Evolutionary conservation across 1,284 basidiomycete species (phyloP).

Genomic region (Schizopora paradoxa): DNA sequence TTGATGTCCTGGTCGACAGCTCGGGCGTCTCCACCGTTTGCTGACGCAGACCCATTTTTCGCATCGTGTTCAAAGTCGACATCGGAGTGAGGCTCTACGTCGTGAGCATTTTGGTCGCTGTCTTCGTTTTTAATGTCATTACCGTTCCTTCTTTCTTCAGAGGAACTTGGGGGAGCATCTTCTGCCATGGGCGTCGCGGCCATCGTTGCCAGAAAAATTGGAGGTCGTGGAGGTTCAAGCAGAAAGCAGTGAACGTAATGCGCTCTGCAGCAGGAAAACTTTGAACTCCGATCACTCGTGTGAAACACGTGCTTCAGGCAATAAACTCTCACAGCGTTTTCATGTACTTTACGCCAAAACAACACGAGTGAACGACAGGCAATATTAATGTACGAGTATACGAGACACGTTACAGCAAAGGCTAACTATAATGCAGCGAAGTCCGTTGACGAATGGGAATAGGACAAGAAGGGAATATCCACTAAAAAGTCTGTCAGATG

Average conservation of each 20-base stretch:
- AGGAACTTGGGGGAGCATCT: slow-evolving; percentile 27
- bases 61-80: slow-evolving; percentile 39
- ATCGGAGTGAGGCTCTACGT: slow-evolving; percentile 43
- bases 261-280: not conserved
- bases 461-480: too few species aligned
- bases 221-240: slow-evolving; percentile 4
- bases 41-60: slow-evolving; percentile 38
- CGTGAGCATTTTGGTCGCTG: slow-evolving; percentile 40
- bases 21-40: slow-evolving; percentile 24
- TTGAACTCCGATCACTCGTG: slow-evolving; percentile 1
- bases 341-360: too few species aligned
- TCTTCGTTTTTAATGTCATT: too few species aligned
- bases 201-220: slow-evolving; percentile 32
- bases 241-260: not conserved
- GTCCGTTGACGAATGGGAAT: too few species aligned
- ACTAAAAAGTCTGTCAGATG: not conserved
- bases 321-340: not conserved
- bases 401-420: not conserved
- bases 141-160: slow-evolving; percentile 47
- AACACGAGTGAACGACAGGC: too few species aligned
- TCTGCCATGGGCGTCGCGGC: slow-evolving; percentile 43
- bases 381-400: not conserved
- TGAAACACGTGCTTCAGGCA: not conserved
- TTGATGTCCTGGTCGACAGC: slow-evolving; percentile 39
- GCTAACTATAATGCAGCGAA: too few species aligned